Evolutionary conservation across 2,329 filamentous ascomycete species (phyloP).

Genomic region (Chaetomium strumarium): DNA sequence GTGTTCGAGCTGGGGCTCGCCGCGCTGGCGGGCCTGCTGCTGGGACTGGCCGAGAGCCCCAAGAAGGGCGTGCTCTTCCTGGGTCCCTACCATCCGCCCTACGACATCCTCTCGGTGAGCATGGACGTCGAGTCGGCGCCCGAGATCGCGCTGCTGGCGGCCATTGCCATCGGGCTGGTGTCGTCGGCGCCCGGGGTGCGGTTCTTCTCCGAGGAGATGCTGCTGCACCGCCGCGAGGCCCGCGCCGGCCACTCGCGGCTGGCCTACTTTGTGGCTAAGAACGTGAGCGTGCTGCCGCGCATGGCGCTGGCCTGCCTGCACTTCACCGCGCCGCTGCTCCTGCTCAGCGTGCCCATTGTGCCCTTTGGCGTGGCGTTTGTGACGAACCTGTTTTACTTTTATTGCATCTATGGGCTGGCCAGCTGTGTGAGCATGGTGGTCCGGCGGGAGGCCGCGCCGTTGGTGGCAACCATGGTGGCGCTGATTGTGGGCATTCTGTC

Average conservation of each 20-base stretch:
- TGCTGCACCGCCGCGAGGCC: slow-evolving; percentile 40
- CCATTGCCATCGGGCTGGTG: slow-evolving; percentile 51
- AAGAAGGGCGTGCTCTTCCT: no score
- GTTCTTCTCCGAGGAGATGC: slow-evolving; percentile 49
- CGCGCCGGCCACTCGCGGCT: slow-evolving; percentile 50
- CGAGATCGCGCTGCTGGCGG: slow-evolving; percentile 46
- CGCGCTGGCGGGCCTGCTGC: no score
- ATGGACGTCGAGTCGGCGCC: slow-evolving; percentile 35
- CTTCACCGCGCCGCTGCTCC: no score
- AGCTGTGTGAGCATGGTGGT: slow-evolving; percentile 48
- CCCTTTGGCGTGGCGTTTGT: slow-evolving; percentile 38
- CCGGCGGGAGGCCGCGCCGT: slow-evolving; percentile 49
- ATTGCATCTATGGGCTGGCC: slow-evolving; percentile 52
- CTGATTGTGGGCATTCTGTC: slow-evolving; percentile 35
- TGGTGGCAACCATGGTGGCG: slow-evolving; percentile 45
- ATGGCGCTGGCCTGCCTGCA: no score
- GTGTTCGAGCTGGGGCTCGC: no score
- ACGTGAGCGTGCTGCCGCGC: no score
- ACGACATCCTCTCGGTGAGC: no score
- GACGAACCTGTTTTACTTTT: slow-evolving; percentile 51
- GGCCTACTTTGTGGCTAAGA: slow-evolving; percentile 52
- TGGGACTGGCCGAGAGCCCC: no score
- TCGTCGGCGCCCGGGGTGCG: slow-evolving; percentile 50
- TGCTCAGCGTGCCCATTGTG: no score
- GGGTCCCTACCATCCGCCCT: no score